Base-by-base conservation (phyloP, 768 basidiomycete species). In the Galerina sulciceps region DNA sequence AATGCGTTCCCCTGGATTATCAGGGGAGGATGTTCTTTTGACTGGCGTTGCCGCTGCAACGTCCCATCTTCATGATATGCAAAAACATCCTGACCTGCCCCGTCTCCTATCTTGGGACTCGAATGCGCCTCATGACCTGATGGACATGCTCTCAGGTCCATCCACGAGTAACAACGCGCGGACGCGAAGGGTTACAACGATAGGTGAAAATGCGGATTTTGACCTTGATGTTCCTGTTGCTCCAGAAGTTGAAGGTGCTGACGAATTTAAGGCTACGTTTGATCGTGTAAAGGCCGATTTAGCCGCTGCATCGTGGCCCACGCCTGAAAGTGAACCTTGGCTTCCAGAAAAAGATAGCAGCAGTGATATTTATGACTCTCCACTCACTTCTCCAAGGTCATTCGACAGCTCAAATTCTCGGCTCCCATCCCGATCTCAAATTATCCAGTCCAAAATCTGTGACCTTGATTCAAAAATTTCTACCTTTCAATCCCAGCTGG, bases 1-100 rank as follows among this genome's bases (percentile, higher is more conserved):
- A 44, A 94, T 97, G 85, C 85, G 95, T 18, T 81, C 91, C 0
- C 74, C 82, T 11, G 85, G 83, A 15, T 85, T 94, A 81, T 84
- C 88, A 17, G 79, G 81, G 46, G 82, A 80, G 65, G 90, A 89
- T 64, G 84, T 91, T 31, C 84, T 90, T 60, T 80, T 92, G 40
- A 90, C 92, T 3, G 93, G 93, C 20, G 85, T 90, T 10, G 94
- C 93, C 22, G 93, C 94, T 18, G 93, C 94, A 15, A 84, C 87
- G 14, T 94, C 93, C 2, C 90, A 94, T 73, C 78, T 93, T 40
- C 85, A 89, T 67, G 88, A 91, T 60, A 60, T 89, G 55, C 85
- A 84, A 59, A 73, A 76, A 57, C 71, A 73, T n/a, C 55, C 71
- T 57, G 54, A 65, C 10, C 58, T 70, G 20, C 56, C 62, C 11